Base-by-base conservation (phyloP, 2,329 filamentous ascomycete species). In the Zalaria obscura region DNA sequence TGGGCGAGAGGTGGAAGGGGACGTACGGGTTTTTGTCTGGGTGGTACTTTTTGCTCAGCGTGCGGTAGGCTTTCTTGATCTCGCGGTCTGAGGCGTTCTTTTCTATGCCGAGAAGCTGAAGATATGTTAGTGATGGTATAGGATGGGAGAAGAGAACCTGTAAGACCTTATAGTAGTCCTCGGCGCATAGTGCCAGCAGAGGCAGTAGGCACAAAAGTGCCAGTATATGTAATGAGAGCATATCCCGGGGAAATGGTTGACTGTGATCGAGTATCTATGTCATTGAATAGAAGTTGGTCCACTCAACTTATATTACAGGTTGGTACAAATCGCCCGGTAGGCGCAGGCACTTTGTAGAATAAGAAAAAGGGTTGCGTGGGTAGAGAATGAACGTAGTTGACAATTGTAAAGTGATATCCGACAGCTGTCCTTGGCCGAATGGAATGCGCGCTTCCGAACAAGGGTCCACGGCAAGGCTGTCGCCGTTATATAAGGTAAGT, bases 1-100 rank as follows among this genome's bases (percentile, higher is more conserved):
- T 3, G 10, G 40, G 32, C 34, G 10, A 34, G 27, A 34, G 9
- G 25, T 35, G 44, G 8, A n/a, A 37, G 35, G 26, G 25, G 26
- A 36, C 82, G 54, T 74, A 91, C 81, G 89, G 87, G 55, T 96
- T 96, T 74, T 98, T 98, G 64, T 98, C 91, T 3, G 91, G 91
- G 58, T 98, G 91, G 61, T 75, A 95, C 61, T 93, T 93, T 64
- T 96, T 96, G 68, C 84, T 93, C 7, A 98, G 71, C 45, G 78
- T 80, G 45, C 88, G 78, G 64, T 98, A 98, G 25, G 91, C 88
- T 36, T 83, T 83, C 64, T 98, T 98, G 59, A 98, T 81, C 54
- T 96, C 82, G 55, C 80, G 79, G 41, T 94, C 87, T 37, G 76
- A 80, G 10, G 89, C 89, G 45, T 80, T 70, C 55, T 77, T 86